phyloP scores from a whole-genome alignment of 495 filamentous ascomycete genomes.

The Lophiostoma macrostomum region DNA sequence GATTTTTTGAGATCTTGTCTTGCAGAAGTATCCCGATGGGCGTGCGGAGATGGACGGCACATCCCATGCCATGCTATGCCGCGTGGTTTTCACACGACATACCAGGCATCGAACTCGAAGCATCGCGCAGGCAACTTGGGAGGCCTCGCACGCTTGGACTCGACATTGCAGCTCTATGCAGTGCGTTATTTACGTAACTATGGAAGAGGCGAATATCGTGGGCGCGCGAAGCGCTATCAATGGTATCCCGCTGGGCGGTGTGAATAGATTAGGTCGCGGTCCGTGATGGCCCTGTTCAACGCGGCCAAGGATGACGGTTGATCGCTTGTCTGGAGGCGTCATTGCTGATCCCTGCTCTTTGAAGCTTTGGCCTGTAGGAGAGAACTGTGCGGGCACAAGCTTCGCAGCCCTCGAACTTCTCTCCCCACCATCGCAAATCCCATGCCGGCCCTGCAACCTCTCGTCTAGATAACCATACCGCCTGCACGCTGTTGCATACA shows the following conservation, averaged over 20 bases:
- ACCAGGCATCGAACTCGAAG: no score
- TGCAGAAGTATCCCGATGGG: no score
- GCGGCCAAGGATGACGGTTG: not conserved
- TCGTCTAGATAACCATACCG: constrained; percentile 1
- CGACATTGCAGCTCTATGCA: not conserved
- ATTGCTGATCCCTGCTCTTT: constrained; percentile 18
- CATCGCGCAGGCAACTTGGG: no score
- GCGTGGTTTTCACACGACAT: no score
- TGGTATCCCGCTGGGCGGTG: constrained; percentile 4
- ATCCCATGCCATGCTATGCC: no score
- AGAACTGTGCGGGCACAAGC: not conserved
- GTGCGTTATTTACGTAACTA: not conserved
- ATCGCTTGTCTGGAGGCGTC: constrained; percentile 8
- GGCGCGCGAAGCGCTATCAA: constrained; percentile 6
- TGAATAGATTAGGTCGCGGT: constrained; percentile 7
- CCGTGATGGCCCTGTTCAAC: not conserved
- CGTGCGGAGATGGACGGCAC: no score
- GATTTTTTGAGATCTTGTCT: no score
- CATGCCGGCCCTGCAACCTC: not conserved
- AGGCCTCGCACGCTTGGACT: no score
- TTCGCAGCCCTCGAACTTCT: not conserved
- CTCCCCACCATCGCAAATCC: constrained; percentile 1
- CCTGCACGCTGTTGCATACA: constrained; percentile 5
- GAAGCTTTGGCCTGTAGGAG: not conserved
- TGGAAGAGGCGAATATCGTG: constrained; percentile 18